phyloP scores from a whole-genome alignment of 768 basidiomycete species.

The Leccinum obscurum region DNA sequence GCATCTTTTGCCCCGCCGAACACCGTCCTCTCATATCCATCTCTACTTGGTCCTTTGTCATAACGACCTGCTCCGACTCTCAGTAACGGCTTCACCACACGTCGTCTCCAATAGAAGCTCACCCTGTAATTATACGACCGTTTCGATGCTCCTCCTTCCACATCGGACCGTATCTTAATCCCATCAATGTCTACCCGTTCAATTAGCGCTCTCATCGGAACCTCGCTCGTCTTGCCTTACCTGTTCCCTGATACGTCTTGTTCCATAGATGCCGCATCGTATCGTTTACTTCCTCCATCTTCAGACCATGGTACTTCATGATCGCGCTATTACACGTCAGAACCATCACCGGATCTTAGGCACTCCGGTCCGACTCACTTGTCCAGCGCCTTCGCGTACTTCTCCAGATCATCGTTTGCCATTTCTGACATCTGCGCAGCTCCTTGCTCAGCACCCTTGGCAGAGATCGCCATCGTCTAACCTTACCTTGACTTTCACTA shows the following conservation, averaged over 20 bases:
- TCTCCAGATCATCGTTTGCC: slow-evolving; percentile 96
- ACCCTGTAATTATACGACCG: slow-evolving; percentile 97
- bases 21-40: slow-evolving; percentile 99
- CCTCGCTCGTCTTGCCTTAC: slow-evolving; percentile 40
- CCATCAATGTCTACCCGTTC: slow-evolving; percentile 83
- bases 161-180: slow-evolving; percentile 92
- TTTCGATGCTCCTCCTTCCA: slow-evolving; percentile 86
- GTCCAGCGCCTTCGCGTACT: slow-evolving; percentile 96
- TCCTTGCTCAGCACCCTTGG: background rate
- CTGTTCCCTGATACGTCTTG: slow-evolving; percentile 98
- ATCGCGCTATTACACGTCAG: slow-evolving; percentile 68
- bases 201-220: slow-evolving; percentile 14
- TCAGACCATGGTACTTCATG: slow-evolving; percentile 96
- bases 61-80: slow-evolving; percentile 71
- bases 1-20: slow-evolving; percentile 97
- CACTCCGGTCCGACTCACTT: slow-evolving; percentile 54
- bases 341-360: background rate
- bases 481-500: slow-evolving; percentile 90
- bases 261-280: slow-evolving; percentile 98
- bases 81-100: slow-evolving; percentile 12
- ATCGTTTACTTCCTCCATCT: slow-evolving; percentile 99
- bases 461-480: slow-evolving; percentile 3
- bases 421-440: slow-evolving; percentile 85
- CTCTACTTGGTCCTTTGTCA: slow-evolving; percentile 98
- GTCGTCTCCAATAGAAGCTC: slow-evolving; percentile 28